These are phyloP conservation scores for Candida bentonensis DNA, from an alignment of 805 yeast genomes.

Conservation along the genomic window DNA sequence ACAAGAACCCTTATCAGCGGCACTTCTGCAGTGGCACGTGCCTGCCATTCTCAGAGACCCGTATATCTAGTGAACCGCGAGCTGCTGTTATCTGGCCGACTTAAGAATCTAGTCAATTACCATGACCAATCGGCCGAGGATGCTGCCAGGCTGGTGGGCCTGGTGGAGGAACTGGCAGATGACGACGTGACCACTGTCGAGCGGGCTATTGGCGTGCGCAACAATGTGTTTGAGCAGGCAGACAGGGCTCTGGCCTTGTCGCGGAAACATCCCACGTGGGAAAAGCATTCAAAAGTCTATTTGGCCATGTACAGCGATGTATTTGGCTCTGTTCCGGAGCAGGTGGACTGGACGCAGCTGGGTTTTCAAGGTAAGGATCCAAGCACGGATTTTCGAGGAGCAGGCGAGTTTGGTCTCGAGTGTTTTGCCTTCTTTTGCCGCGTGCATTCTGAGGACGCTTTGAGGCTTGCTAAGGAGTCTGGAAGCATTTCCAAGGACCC, in stretches of 20 bases:
- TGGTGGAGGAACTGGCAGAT: neutral
- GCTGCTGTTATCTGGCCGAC: neutral
- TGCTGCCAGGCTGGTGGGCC: neutral
- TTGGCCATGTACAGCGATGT: neutral
- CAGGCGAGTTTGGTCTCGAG: slow-evolving; percentile 18
- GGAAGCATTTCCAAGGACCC: slow-evolving; percentile 10
- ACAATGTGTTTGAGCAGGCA: neutral
- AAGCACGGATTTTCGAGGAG: slow-evolving; percentile 23
- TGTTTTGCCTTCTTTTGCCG: slow-evolving; percentile 14
- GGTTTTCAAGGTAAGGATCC: slow-evolving; percentile 29
- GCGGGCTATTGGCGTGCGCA: neutral
- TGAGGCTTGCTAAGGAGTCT: slow-evolving; percentile 12
- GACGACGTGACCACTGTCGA: neutral
- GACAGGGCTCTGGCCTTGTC: neutral
- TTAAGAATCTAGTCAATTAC: neutral
- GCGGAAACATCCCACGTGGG: neutral
- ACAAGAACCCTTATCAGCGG: neutral
- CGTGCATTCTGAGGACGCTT: slow-evolving; percentile 6
- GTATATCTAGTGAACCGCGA: neutral
- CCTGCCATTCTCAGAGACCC: neutral
- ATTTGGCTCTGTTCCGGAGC: neutral
- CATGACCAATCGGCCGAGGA: neutral
- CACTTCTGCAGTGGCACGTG: neutral
- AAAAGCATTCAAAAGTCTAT: neutral
- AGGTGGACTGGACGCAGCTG: slow-evolving; percentile 20